Evolutionary conservation across 2,329 filamentous ascomycete genomes (phyloP).

Genomic region (Tolypocladium pustulatum): DNA sequence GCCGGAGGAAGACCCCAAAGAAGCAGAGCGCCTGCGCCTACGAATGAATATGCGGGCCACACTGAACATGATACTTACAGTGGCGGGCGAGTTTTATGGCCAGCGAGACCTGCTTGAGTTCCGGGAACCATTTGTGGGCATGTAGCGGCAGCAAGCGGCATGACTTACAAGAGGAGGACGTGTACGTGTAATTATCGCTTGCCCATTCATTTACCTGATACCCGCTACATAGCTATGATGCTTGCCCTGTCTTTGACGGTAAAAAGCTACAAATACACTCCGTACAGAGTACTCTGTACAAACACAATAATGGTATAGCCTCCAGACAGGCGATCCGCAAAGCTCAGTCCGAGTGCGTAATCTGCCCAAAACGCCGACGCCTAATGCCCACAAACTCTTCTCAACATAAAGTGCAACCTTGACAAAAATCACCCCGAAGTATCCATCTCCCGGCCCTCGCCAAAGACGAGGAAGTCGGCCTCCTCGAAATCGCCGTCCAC

Average conservation of each 20-base stretch:
- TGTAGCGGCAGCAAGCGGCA: slow-evolving; percentile 14
- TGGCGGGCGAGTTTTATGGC: slow-evolving; percentile 81
- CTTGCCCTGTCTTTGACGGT: background rate
- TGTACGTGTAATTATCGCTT: background rate
- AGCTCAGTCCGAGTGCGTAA: background rate
- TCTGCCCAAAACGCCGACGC: background rate
- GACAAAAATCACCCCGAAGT: slow-evolving; percentile 3
- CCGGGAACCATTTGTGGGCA: slow-evolving; percentile 48
- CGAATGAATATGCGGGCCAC: slow-evolving; percentile 54
- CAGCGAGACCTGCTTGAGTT: slow-evolving; percentile 77
- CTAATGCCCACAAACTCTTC: background rate
- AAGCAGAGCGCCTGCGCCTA: slow-evolving; percentile 19
- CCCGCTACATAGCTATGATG: background rate
- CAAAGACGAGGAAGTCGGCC: slow-evolving; percentile 50
- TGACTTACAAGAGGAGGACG: background rate
- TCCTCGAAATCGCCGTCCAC: slow-evolving; percentile 54
- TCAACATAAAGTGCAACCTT: background rate
- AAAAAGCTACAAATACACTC: background rate
- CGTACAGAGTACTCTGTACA: background rate
- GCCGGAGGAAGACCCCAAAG: slow-evolving; percentile 13
- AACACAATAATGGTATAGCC: background rate
- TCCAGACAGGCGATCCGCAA: background rate
- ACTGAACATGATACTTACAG: slow-evolving; percentile 82
- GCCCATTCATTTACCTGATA: background rate
- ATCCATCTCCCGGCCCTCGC: slow-evolving; percentile 31